Conservation (phyloP, 1,139 yeast species). For the Sugiyamaella novakii region DNA sequence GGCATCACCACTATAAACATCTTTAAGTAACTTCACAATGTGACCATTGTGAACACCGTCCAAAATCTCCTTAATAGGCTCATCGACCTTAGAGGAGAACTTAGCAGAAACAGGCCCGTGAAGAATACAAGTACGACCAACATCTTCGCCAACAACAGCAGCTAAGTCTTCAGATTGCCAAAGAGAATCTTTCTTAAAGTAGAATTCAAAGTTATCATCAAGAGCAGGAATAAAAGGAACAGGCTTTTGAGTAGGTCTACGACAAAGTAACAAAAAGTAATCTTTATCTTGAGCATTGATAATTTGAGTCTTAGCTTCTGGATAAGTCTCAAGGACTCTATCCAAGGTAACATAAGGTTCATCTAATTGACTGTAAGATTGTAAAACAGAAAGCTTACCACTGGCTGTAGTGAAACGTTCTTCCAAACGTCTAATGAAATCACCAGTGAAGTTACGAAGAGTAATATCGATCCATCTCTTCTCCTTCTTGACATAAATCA, state of each 20-base stretch:
- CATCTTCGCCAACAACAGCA: constrained; percentile 94
- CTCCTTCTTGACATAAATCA: constrained; percentile 80
- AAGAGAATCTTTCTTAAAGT: constrained; percentile 96
- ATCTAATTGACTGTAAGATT: constrained; percentile 68
- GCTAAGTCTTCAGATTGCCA: constrained; percentile 99
- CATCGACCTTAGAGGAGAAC: constrained; percentile 81
- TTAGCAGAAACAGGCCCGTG: constrained; percentile 99
- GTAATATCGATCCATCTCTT: constrained; percentile 86
- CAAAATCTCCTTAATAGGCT: constrained; percentile 88
- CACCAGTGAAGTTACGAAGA: constrained; percentile 84
- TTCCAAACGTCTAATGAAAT: constrained; percentile 88
- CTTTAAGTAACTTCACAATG: constrained; percentile 66
- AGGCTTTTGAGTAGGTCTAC: constrained; percentile 89
- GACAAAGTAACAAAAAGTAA: constrained; percentile 81
- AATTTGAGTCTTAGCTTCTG: constrained; percentile 75
- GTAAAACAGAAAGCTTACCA: constrained; percentile 63
- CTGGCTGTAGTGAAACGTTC: constrained; percentile 77
- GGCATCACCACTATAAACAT: constrained; percentile 68
- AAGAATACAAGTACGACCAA: constrained; percentile 95
- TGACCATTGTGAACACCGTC: constrained; percentile 92
- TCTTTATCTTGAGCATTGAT: constrained; percentile 95
- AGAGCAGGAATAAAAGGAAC: constrained; percentile 96
- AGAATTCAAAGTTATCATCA: constrained; percentile 91
- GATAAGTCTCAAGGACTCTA: constrained; percentile 65
- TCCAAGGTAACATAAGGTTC: constrained; percentile 64